phyloP scores from a whole-genome alignment of 139 green algal species.

The Coelastrella sp. region DNA sequence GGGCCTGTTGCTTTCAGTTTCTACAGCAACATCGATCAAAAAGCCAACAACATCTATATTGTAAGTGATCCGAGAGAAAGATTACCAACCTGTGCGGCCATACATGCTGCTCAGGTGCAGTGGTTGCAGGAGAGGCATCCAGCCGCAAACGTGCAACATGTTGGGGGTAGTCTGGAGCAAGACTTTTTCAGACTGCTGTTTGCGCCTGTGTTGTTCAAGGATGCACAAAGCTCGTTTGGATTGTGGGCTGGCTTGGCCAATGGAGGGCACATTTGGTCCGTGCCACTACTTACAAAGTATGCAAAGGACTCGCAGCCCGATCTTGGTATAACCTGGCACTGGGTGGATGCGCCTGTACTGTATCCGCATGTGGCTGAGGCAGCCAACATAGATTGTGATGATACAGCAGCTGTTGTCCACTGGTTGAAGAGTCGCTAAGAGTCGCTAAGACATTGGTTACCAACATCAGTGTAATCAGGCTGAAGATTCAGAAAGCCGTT shows the following conservation, averaged over 20 bases:
- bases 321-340: conserved; percentile 2
- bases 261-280: neutral
- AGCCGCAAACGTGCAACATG: neutral
- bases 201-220: conserved; percentile 36
- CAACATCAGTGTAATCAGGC: no score
- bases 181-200: conserved; percentile 29
- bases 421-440: neutral
- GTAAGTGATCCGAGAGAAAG: neutral
- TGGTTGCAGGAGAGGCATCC: neutral
- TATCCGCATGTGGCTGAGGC: conserved; percentile 19
- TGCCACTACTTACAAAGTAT: conserved; percentile 11
- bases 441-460: no score
- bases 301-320: neutral
- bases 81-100: neutral
- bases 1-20: conserved; percentile 39
- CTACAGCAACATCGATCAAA: conserved; percentile 25
- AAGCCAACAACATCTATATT: neutral
- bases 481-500: no score
- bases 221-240: conserved; percentile 33
- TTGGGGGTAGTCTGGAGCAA: conserved; percentile 1
- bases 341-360: conserved; percentile 26
- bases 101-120: neutral
- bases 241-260: conserved; percentile 36
- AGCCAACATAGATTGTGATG: neutral
- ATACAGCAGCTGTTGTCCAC: neutral